Conservation (phyloP, 768 basidiomycete species). For the Lentinula sp. region DNA sequence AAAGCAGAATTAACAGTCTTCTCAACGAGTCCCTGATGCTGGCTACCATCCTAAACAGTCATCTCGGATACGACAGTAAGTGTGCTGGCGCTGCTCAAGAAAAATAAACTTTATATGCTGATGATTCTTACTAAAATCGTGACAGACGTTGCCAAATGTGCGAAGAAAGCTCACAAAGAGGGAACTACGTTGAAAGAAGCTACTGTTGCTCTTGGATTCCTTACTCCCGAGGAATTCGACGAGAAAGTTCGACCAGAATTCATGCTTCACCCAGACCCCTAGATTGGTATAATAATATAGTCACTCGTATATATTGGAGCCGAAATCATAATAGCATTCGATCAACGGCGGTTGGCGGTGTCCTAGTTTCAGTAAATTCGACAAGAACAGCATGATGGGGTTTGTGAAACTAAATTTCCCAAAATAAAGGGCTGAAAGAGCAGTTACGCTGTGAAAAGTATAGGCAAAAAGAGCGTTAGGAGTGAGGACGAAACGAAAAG, state of each 20-base stretch:
- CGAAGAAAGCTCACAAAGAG: conserved; percentile 99
- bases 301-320: neutral
- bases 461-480: neutral
- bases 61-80: conserved; percentile 96
- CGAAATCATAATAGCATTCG: neutral
- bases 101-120: neutral
- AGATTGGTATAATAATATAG: neutral
- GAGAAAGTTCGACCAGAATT: conserved; percentile 87
- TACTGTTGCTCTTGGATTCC: conserved; percentile 78
- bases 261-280: conserved; percentile 67
- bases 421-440: neutral
- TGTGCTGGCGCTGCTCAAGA: conserved; percentile 10
- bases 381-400: neutral
- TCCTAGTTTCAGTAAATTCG: neutral
- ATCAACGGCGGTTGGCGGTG: conserved; percentile 5
- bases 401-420: neutral
- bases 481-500: neutral
- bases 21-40: conserved; percentile 97
- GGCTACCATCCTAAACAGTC: conserved; percentile 94
- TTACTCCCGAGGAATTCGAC: conserved; percentile 91
- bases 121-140: conserved; percentile 7
- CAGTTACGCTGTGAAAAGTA: neutral
- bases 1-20: conserved; percentile 83
- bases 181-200: conserved; percentile 96
- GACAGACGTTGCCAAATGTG: conserved; percentile 93